Evolutionary conservation across 2,329 filamentous ascomycete species (phyloP).

Genomic region (Xylariales sp.): DNA sequence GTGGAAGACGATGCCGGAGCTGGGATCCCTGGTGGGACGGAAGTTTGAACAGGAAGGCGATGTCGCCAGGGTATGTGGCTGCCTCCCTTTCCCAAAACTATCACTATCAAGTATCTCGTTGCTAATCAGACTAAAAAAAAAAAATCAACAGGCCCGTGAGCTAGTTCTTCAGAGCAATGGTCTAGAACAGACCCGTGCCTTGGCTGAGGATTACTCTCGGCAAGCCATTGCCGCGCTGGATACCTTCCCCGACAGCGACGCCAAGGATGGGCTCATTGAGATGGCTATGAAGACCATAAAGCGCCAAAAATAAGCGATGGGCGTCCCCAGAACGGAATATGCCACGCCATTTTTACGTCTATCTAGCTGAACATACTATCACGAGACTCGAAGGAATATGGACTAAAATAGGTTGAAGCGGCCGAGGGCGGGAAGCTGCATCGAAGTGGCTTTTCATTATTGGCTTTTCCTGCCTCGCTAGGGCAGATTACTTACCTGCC

Average conservation of each 20-base stretch:
- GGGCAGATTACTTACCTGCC: too few species aligned
- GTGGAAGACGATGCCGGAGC: constrained; percentile 82
- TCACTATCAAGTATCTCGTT: neutral
- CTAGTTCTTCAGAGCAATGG: constrained; percentile 81
- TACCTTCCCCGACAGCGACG: constrained; percentile 87
- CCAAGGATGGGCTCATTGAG: constrained; percentile 84
- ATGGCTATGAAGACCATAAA: constrained; percentile 93
- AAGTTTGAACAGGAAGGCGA: constrained; percentile 85
- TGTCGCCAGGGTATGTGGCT: constrained; percentile 66
- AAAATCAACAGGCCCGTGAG: constrained; percentile 86
- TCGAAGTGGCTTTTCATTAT: too few species aligned
- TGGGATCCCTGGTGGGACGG: constrained; percentile 84
- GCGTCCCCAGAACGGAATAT: too few species aligned
- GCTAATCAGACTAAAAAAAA: too few species aligned
- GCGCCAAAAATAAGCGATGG: constrained; percentile 80
- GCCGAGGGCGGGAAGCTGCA: too few species aligned
- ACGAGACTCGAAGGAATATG: too few species aligned
- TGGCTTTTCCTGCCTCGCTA: too few species aligned
- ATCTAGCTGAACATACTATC: too few species aligned
- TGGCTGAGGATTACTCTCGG: constrained; percentile 87
- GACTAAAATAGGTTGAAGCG: too few species aligned
- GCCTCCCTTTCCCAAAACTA: constrained; percentile 3
- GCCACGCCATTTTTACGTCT: too few species aligned
- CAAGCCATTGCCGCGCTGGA: constrained; percentile 82
- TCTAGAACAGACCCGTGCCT: constrained; percentile 83